These are phyloP conservation scores for Magnolia sinica DNA, from an alignment of 164 flowering plant species.

Conservation along the genomic window DNA sequence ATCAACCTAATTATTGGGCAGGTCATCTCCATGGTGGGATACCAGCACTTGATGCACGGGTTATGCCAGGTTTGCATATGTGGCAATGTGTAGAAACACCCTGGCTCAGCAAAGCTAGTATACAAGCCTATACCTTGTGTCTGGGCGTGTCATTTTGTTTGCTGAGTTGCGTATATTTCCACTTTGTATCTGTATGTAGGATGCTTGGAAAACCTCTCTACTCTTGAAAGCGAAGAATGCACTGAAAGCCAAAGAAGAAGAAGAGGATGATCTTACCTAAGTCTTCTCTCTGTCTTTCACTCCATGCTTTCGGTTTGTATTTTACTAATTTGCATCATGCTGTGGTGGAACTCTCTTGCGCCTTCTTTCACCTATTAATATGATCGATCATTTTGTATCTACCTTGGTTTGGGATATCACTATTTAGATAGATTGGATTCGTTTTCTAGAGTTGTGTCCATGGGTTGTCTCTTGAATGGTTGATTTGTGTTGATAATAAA, in stretches of 20 bases:
- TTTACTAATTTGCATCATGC: background rate
- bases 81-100: background rate
- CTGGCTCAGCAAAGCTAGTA: background rate
- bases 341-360: background rate
- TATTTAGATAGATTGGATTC: no score
- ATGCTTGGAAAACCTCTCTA: conserved; percentile 76
- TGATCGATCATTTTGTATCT: background rate
- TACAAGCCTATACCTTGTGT: background rate
- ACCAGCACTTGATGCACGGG: background rate
- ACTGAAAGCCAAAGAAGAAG: conserved; percentile 59
- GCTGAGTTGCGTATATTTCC: background rate
- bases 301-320: background rate
- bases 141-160: background rate
- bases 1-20: background rate
- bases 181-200: conserved; percentile 30
- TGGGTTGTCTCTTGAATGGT: no score
- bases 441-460: no score
- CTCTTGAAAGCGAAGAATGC: conserved; percentile 69
- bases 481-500: no score
- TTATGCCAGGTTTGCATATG: no score
- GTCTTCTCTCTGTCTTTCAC: background rate
- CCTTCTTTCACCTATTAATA: background rate
- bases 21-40: background rate
- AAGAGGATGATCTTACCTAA: conserved; percentile 78
- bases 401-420: background rate